Evolutionary conservation across 2,329 filamentous ascomycete species (phyloP), one percentile per base, ranked within the genome.

Genomic region (Botrytis aclada): DNA sequence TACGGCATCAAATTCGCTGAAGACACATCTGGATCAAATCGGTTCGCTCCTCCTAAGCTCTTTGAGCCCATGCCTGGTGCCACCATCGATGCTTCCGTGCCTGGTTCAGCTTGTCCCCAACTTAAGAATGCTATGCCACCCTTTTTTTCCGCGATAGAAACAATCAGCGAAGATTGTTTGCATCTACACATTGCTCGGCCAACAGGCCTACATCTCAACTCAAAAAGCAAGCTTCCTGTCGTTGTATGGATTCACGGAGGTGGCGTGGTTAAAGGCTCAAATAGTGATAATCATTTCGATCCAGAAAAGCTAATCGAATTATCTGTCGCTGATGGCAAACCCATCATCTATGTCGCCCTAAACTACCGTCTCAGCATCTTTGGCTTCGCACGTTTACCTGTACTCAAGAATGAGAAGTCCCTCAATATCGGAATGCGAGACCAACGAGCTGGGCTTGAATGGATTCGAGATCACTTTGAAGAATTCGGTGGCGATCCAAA

Each of bases 381-480:
- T 29, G 71, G 70, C 7, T 74, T 74, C 37, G 43, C 70, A 29
- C 64, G 61, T 25, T 34, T 70, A 3, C 37, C 45, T 12, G 7
- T 67, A 8, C 20, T 72, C 16, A 72, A 72, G 43, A 32, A 73
- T 12, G 37, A 32, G 12, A 70, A 66, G 14, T 61, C 70, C 34
- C 43, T 72, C 39, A 74, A 74, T 47, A 39, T 70, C 47, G 73
- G 73, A 9, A 60, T 74, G 39, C 37, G 65, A 29, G 71, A 72
- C n/a, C 73, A 73, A 37, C 73, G 71, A n/a, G n/a, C 32, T 14
- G 66, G 22, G 29, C 43, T 74, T 1, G 34, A 73, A 43, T 74
- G 66, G 71, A 45, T 74, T 7, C 51, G 51, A 43, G 73, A 66
- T 16, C 66, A 74, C 18, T 63, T 71, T 18, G 20, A 58, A 5